phyloP scores from a whole-genome alignment of 352 stramenopile genomes.

The Pythium rishiriense region DNA sequence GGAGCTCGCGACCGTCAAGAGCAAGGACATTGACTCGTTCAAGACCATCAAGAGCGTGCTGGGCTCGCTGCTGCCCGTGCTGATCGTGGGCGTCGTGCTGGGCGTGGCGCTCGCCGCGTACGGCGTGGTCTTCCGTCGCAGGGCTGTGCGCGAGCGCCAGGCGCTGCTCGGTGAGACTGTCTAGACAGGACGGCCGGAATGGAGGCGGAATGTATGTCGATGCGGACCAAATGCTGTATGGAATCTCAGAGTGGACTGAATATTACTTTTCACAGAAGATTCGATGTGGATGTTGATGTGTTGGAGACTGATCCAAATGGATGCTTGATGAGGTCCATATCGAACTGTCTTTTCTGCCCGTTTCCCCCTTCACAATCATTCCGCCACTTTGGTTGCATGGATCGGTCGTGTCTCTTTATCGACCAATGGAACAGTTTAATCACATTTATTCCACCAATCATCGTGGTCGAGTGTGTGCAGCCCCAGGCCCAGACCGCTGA shows the following conservation, averaged over 20 bases:
- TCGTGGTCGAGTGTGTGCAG: no score
- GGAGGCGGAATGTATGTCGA: no score
- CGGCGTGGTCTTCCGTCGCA: conserved; percentile 52
- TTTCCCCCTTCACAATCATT: conserved; percentile 12
- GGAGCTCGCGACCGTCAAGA: conserved; percentile 45
- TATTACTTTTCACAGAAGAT: no score
- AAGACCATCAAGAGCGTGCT: conserved; percentile 51
- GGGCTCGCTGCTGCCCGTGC: conserved; percentile 50
- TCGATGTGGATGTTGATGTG: not conserved
- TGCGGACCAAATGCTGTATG: no score
- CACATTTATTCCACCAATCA: conserved; percentile 3
- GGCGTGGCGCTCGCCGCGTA: conserved; percentile 37
- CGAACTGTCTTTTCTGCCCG: not conserved
- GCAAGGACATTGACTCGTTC: conserved; percentile 45
- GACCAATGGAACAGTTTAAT: conserved; percentile 1
- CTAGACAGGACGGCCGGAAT: not conserved
- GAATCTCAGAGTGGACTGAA: no score
- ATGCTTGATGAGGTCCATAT: not conserved
- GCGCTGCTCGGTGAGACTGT: conserved; percentile 4
- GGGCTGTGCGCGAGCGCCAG: conserved; percentile 11
- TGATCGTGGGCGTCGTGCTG: conserved; percentile 57
- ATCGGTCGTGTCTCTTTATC: not conserved
- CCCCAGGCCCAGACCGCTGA: conserved; percentile 9
- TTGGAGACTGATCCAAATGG: not conserved
- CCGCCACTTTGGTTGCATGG: not conserved